These are phyloP conservation scores for Rhododendron ovatum DNA, from an alignment of 148 eudicot species.

Conservation along the genomic window DNA sequence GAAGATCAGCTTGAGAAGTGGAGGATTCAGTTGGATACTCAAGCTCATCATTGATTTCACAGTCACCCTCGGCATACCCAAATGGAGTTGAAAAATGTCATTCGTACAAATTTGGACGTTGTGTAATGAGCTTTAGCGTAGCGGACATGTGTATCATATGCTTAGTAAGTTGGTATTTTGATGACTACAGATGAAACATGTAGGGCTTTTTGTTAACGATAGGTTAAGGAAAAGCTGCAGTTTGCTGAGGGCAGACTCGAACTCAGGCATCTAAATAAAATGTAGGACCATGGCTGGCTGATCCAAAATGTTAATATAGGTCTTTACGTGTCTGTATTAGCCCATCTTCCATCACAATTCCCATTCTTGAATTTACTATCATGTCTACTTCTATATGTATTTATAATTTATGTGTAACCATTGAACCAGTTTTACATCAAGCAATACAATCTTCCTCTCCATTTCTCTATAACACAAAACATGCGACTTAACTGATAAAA, in stretches of 20 bases:
- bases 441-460: neutral
- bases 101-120: neutral
- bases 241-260: neutral
- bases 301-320: neutral
- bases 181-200: neutral
- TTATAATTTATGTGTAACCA: neutral
- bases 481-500: neutral
- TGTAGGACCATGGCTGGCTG: neutral
- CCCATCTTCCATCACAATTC: neutral
- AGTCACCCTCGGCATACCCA: neutral
- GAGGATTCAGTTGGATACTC: conserved; percentile 2
- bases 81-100: neutral
- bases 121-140: neutral
- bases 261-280: neutral
- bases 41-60: neutral
- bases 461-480: neutral
- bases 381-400: neutral
- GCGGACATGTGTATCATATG: neutral
- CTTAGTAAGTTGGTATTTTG: neutral
- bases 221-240: neutral
- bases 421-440: neutral
- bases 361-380: neutral
- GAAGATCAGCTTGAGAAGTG: conserved; percentile 2
- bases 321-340: neutral
- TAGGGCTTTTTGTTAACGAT: neutral